Evolutionary conservation across 1,284 basidiomycete species (phyloP).

Genomic region (Phylloboletellus chloephorus): DNA sequence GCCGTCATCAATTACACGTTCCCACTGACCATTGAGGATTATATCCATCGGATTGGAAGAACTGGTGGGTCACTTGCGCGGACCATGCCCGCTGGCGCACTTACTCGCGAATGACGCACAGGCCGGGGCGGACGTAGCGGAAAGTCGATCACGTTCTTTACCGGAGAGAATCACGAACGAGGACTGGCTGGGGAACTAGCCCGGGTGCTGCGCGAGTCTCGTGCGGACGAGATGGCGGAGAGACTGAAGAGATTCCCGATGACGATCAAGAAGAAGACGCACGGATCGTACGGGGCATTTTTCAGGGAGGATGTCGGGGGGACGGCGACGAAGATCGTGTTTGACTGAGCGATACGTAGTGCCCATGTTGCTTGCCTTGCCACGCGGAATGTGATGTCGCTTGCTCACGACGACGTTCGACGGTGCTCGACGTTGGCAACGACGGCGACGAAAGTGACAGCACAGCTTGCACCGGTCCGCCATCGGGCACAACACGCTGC

Average conservation of each 20-base stretch:
- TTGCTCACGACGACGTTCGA: too few relatives aligned
- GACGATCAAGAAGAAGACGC: conserved; percentile 95
- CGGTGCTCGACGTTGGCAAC: too few relatives aligned
- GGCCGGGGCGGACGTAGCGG: conserved; percentile 90
- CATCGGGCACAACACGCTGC: conserved; percentile 27
- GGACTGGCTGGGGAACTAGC: conserved; percentile 93
- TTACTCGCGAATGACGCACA: conserved; percentile 23
- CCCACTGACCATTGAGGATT: conserved; percentile 93
- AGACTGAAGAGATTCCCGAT: conserved; percentile 86
- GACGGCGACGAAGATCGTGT: conserved; percentile 87
- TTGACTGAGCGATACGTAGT: conserved; percentile 34
- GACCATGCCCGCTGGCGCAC: conserved; percentile 5
- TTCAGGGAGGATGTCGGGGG: conserved; percentile 75
- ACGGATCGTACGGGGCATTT: conserved; percentile 80
- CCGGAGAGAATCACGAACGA: conserved; percentile 80
- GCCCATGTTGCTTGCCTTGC: too few relatives aligned
- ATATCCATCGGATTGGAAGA: conserved; percentile 95
- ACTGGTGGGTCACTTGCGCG: conserved; percentile 53
- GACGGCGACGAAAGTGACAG: too few relatives aligned
- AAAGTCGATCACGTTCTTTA: conserved; percentile 96
- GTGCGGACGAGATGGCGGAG: conserved; percentile 65
- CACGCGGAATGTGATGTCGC: too few relatives aligned
- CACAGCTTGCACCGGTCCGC: too few relatives aligned
- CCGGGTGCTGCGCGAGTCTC: conserved; percentile 85
- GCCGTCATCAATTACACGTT: conserved; percentile 95